Conservation (phyloP, 352 stramenopile species). For the Phytopythium ostracodes region DNA sequence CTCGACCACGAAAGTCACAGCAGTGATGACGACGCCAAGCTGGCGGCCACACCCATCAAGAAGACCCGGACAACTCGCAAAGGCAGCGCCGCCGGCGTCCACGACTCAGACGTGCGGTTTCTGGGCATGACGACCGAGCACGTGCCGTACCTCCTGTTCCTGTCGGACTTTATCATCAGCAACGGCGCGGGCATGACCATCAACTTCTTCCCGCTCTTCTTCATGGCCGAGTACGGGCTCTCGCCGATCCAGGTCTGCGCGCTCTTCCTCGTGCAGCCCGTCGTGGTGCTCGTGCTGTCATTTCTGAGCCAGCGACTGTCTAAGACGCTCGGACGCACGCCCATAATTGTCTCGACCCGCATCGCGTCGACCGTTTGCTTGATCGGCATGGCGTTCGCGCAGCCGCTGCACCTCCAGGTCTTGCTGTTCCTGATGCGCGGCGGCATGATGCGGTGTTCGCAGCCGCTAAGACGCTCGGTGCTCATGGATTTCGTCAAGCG, state of each 20-base stretch:
- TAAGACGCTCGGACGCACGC: conserved; percentile 53
- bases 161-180: conserved; percentile 81
- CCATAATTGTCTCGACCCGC: conserved; percentile 64
- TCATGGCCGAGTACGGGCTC: conserved; percentile 74
- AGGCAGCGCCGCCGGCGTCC: background rate
- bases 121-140: conserved; percentile 62
- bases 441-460: conserved; percentile 84
- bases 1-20: background rate
- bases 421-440: conserved; percentile 68
- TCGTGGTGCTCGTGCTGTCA: conserved; percentile 65
- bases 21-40: background rate
- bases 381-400: conserved; percentile 56
- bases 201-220: conserved; percentile 84
- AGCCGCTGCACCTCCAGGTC: conserved; percentile 55
- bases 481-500: conserved; percentile 79
- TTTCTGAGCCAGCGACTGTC: conserved; percentile 49
- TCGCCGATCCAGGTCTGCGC: conserved; percentile 65
- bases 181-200: conserved; percentile 83
- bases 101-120: conserved; percentile 35
- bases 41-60: conserved; percentile 1
- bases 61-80: background rate
- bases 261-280: conserved; percentile 61
- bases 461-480: conserved; percentile 69
- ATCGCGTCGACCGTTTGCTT: conserved; percentile 54
- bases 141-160: conserved; percentile 66